phyloP scores from a whole-genome alignment of 495 filamentous ascomycete genomes.

The Penicillium mononematosum region DNA sequence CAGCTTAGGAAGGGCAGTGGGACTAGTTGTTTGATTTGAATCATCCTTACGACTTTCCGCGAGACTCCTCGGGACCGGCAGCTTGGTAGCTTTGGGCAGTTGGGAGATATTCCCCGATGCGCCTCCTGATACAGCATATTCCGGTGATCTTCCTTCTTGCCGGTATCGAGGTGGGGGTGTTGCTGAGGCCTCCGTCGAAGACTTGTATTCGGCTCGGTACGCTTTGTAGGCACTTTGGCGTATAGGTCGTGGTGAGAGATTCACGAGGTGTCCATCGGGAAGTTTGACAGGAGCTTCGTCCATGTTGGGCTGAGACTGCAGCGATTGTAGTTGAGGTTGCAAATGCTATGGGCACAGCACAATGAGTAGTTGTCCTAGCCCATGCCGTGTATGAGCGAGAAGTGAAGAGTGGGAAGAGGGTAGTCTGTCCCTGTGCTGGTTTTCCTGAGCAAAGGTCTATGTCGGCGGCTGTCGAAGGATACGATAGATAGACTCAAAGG shows the following conservation, averaged over 20 bases:
- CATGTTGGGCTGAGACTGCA: conserved; percentile 16
- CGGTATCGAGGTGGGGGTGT: conserved; percentile 8
- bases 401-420: neutral
- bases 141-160: conserved; percentile 6
- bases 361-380: conserved; percentile 8
- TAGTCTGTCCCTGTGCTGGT: neutral
- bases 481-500: conserved; percentile 3
- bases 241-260: conserved; percentile 32
- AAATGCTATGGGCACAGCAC: conserved; percentile 23
- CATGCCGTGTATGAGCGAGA: conserved; percentile 26
- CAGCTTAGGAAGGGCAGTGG: conserved; percentile 25
- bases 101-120: conserved; percentile 16
- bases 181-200: conserved; percentile 13
- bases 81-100: conserved; percentile 32
- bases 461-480: conserved; percentile 10
- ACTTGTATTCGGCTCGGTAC: conserved; percentile 24
- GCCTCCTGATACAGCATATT: conserved; percentile 8
- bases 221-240: conserved; percentile 22
- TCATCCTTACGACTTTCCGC: conserved; percentile 22
- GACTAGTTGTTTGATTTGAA: conserved; percentile 22
- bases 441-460: conserved; percentile 6
- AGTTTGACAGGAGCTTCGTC: conserved; percentile 31
- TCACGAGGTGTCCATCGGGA: conserved; percentile 38
- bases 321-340: conserved; percentile 2
- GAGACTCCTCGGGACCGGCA: conserved; percentile 32